Evolutionary conservation across 805 yeast genomes (phyloP).

Genomic region (Kuraishia hungarica): DNA sequence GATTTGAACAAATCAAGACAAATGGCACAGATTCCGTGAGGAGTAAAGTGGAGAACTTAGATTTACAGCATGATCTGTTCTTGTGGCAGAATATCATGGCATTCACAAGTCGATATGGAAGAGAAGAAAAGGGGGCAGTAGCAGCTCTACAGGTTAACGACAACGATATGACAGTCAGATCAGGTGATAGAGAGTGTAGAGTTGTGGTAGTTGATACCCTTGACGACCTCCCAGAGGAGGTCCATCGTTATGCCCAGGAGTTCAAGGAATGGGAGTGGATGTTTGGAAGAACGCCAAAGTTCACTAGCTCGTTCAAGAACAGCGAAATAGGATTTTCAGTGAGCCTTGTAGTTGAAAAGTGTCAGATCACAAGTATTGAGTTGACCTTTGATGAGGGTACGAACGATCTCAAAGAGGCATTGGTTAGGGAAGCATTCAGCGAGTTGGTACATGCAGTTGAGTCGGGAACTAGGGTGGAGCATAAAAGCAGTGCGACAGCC

Average conservation of each 20-base stretch:
- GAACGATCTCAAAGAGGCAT: neutral
- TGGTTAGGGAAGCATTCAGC: slow-evolving; percentile 8
- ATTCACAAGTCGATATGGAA: slow-evolving; percentile 20
- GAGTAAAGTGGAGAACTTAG: slow-evolving; percentile 68
- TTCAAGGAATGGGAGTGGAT: slow-evolving; percentile 65
- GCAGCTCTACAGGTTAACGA: neutral
- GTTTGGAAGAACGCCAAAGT: slow-evolving; percentile 70
- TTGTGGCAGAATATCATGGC: slow-evolving; percentile 30
- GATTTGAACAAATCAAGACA: slow-evolving; percentile 14
- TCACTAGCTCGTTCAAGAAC: slow-evolving; percentile 39
- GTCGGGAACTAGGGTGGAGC: slow-evolving; percentile 8
- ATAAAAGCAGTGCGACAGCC: slow-evolving; percentile 11
- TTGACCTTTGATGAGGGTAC: slow-evolving; percentile 11
- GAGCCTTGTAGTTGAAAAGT: slow-evolving; percentile 43
- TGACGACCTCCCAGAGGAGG: slow-evolving; percentile 24
- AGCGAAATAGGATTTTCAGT: slow-evolving; percentile 16
- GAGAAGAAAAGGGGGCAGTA: neutral
- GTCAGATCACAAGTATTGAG: slow-evolving; percentile 21
- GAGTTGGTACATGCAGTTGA: slow-evolving; percentile 6
- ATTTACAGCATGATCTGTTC: slow-evolving; percentile 36
- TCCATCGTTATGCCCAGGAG: slow-evolving; percentile 28
- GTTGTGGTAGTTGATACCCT: slow-evolving; percentile 15
- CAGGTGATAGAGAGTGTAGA: slow-evolving; percentile 4
- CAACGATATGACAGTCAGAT: neutral
- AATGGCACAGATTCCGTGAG: slow-evolving; percentile 62